Evolutionary conservation across 441 rosid genomes (phyloP).

Genomic region (Jatropha multifida): DNA sequence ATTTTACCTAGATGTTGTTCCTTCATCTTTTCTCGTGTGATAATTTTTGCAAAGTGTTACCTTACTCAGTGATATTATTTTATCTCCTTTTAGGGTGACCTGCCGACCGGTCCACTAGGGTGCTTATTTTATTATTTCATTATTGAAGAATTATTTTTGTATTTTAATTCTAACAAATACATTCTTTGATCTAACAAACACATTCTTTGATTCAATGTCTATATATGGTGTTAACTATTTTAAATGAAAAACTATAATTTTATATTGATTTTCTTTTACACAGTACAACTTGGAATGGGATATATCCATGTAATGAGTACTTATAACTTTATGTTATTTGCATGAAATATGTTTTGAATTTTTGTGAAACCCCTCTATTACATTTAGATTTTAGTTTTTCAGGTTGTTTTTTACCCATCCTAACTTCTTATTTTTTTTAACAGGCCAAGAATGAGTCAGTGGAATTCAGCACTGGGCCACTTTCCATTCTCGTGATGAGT

Average conservation of each 20-base stretch:
- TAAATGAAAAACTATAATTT: neutral
- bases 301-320: neutral
- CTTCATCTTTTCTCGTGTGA: too few species aligned
- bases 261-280: neutral
- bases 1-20: too few species aligned
- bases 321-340: neutral
- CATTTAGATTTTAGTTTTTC: neutral
- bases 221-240: too few species aligned
- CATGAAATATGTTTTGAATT: neutral
- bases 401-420: neutral
- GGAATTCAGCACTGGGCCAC: constrained; percentile 86
- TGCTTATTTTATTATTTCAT: too few species aligned
- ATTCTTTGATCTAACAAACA: too few species aligned
- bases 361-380: neutral
- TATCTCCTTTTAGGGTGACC: too few species aligned
- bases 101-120: too few species aligned
- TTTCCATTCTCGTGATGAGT: constrained; percentile 92
- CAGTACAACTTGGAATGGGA: neutral
- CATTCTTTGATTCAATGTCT: too few species aligned
- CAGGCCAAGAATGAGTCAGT: constrained; percentile 66
- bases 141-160: too few species aligned
- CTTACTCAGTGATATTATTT: too few species aligned
- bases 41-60: too few species aligned
- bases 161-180: too few species aligned
- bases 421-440: neutral